Evolutionary conservation across 2,329 filamentous ascomycete genomes (phyloP).

Genomic region (Xylariaceae sp.): DNA sequence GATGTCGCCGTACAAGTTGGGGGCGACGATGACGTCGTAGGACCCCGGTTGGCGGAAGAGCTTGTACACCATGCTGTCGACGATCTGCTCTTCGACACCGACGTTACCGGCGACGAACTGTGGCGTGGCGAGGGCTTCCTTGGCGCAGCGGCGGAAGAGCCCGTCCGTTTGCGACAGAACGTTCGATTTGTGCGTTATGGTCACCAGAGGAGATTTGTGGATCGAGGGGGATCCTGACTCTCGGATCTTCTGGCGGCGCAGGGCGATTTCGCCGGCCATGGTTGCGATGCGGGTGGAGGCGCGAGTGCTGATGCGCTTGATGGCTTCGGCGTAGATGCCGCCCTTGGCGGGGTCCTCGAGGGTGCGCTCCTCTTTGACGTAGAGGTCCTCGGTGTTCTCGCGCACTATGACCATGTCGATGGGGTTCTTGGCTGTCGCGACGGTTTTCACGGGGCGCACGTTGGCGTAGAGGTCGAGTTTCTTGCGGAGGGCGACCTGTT

Average conservation of each 20-base stretch:
- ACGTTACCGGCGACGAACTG: constrained; percentile 56
- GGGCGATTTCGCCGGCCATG: constrained; percentile 92
- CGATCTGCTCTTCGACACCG: constrained; percentile 90
- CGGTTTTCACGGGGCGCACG: constrained; percentile 89
- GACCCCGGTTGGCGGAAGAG: constrained; percentile 91
- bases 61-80: constrained; percentile 99
- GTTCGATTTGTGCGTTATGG: constrained; percentile 98
- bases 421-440: constrained; percentile 59
- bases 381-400: constrained; percentile 98
- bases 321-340: constrained; percentile 88
- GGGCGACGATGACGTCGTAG: constrained; percentile 97
- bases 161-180: constrained; percentile 95
- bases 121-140: constrained; percentile 63
- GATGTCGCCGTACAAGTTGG: constrained; percentile 96
- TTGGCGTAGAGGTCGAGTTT: constrained; percentile 94
- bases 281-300: constrained; percentile 82
- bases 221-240: constrained; percentile 54
- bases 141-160: constrained; percentile 80
- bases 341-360: constrained; percentile 63
- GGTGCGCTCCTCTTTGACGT: constrained; percentile 94
- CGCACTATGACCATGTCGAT: constrained; percentile 98
- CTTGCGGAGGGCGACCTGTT: constrained; percentile 78
- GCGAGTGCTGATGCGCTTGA: constrained; percentile 91
- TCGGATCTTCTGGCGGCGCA: constrained; percentile 78
- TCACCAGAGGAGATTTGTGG: constrained; percentile 71